Evolutionary conservation across 2,329 filamentous ascomycete genomes (phyloP), one percentile per base, ranked within the genome.

Genomic region (Lachnellula subtilissima): DNA sequence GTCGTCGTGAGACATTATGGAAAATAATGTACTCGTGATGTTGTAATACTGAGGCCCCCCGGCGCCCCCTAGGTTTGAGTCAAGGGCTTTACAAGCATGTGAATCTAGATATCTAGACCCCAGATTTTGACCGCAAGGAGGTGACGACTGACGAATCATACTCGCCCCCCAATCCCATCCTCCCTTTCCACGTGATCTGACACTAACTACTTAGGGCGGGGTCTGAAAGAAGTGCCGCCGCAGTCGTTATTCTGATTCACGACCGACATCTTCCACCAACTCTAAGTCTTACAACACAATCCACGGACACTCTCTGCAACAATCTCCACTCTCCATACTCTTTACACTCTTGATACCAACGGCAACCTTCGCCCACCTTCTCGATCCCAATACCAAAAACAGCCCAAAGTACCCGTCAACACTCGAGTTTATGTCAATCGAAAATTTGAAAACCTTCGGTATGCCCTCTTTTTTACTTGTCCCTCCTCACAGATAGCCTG

Each of bases 381-480:
- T 54, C 48, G 47, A 57, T 53, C 57, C 49, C 50, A 54, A 54
- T 43, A 64, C 53, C 54, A 63, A 62, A 52, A 59, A 60, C 58
- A 53, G 55, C 65, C 65, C 60, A 65, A 62, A 57, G 56, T 73
- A 72, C 70, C 80, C 79, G 76, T 73, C 72, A 82, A 85, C 85
- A 83, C 81, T 80, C 86, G 86, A 88, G 87, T 92, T 91, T 92
- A 94, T 94, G 90, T 94, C 90, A 86, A 94, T 94, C 89, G 89
- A 94, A 91, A 95, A 95, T 85, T 88, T 95, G 80, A 94, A 94
- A 86, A 86, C 87, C 83, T 91, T 91, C 86, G 89, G 89, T 94
- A 79, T 74, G 89, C 61, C 52, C 48, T 45, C 37, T 46, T 40
- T 12, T 32, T 40, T 37, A 12, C 19, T 42, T 28, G 25, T 32